phyloP scores from a whole-genome alignment of 2,329 filamentous ascomycete species.

The Arthrobotrys pseudoclavata region DNA sequence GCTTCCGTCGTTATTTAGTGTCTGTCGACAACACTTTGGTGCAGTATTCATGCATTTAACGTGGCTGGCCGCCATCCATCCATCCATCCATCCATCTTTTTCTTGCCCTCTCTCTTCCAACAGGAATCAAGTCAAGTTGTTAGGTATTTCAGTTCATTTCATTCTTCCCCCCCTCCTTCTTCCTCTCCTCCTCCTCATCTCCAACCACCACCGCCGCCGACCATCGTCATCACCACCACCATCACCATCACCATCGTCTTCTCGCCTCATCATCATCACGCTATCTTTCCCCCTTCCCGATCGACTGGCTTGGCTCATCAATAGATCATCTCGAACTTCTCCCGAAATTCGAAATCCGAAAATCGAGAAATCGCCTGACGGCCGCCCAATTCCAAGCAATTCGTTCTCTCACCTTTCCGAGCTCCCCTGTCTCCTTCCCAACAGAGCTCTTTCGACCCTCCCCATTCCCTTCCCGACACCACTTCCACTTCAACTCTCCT shows the following conservation, averaged over 20 bases:
- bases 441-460: conserved; percentile 26
- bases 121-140: too few relatives aligned
- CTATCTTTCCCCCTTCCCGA: background rate
- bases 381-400: conserved; percentile 14
- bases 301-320: background rate
- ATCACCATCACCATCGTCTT: conserved; percentile 8
- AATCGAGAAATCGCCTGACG: conserved; percentile 31
- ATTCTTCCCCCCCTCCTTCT: background rate
- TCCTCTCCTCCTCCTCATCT: background rate
- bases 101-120: background rate
- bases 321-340: background rate
- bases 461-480: conserved; percentile 1
- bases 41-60: conserved; percentile 12
- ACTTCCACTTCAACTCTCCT: conserved; percentile 13
- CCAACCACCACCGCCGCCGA: background rate
- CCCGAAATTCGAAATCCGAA: conserved; percentile 5
- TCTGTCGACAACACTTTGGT: conserved; percentile 33
- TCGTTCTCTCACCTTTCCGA: conserved; percentile 17
- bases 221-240: conserved; percentile 19
- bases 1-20: conserved; percentile 6
- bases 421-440: conserved; percentile 49
- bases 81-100: background rate
- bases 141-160: background rate
- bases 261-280: conserved; percentile 2
- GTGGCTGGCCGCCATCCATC: conserved; percentile 22